Conservation (phyloP, 148 eudicot genomes). For the Bassia scoparia region DNA sequence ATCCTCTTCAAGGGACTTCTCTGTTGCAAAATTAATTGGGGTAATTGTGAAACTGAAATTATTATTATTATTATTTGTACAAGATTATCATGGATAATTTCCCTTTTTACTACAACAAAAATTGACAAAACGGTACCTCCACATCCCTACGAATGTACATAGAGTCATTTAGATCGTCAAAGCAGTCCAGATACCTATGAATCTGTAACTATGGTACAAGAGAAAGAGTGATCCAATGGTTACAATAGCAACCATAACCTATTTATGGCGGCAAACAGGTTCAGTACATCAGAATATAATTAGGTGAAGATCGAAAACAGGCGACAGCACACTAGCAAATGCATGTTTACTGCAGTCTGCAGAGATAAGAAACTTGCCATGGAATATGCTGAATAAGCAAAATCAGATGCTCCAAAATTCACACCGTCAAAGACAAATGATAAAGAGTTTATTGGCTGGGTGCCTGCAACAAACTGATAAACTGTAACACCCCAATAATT, state of each 20-base stretch:
- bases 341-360: too few relatives aligned
- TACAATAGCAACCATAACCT: slow-evolving; percentile 65
- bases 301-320: too few relatives aligned
- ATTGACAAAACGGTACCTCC: too few relatives aligned
- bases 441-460: slow-evolving; percentile 76
- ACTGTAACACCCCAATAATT: too few relatives aligned
- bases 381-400: slow-evolving; percentile 75
- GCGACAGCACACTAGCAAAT: too few relatives aligned
- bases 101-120: too few relatives aligned
- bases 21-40: too few relatives aligned
- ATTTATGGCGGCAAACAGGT: slow-evolving; percentile 17
- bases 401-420: slow-evolving; percentile 85
- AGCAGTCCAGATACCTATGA: slow-evolving; percentile 87
- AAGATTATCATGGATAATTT: too few relatives aligned
- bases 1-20: too few relatives aligned
- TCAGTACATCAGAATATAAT: background rate
- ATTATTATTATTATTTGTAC: too few relatives aligned
- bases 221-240: slow-evolving; percentile 62
- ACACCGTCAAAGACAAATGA: slow-evolving; percentile 84
- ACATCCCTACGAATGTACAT: slow-evolving; percentile 69
- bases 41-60: too few relatives aligned
- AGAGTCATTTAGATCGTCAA: slow-evolving; percentile 79
- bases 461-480: slow-evolving; percentile 66
- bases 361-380: slow-evolving; percentile 73
- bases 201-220: slow-evolving; percentile 56